A percentile compares a stretch with the other conserved stretches of the same genome.
These are phyloP conservation scores for Mucor racemosus DNA, from an alignment of 371 early-diverging fungal species.

Conservation along the genomic window DNA sequence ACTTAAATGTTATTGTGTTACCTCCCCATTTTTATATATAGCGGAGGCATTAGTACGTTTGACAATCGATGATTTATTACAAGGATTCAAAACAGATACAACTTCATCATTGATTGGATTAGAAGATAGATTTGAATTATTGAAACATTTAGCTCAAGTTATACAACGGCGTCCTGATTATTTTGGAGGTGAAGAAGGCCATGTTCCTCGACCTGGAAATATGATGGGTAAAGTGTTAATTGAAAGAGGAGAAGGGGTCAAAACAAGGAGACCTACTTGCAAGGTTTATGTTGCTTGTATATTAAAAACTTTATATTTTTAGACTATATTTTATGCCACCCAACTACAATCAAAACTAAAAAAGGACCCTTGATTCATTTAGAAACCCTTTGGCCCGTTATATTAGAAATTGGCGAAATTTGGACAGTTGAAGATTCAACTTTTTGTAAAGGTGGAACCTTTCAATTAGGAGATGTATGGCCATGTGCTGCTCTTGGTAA, in stretches of 20 bases:
- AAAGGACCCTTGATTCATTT: slow-evolving; percentile 62
- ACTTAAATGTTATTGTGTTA: neutral
- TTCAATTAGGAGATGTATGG: slow-evolving; percentile 87
- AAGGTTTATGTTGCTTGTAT: neutral
- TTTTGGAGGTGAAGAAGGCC: slow-evolving; percentile 42
- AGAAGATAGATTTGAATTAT: slow-evolving; percentile 73
- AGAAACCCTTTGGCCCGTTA: slow-evolving; percentile 80
- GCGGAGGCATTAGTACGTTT: slow-evolving; percentile 59
- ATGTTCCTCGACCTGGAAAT: slow-evolving; percentile 80
- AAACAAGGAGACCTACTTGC: neutral
- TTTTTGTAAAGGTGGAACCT: slow-evolving; percentile 47
- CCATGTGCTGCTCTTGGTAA: slow-evolving; percentile 55
- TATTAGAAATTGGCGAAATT: slow-evolving; percentile 60
- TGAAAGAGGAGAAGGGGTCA: neutral
- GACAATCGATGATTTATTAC: slow-evolving; percentile 54
- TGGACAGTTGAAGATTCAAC: slow-evolving; percentile 55
- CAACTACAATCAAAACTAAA: slow-evolving; percentile 49
- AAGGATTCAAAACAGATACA: slow-evolving; percentile 75
- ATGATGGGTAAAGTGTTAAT: slow-evolving; percentile 66
- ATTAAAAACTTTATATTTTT: slow-evolving; percentile 3
- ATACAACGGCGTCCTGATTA: slow-evolving; percentile 44
- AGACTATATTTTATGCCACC: slow-evolving; percentile 50
- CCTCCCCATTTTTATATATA: neutral
- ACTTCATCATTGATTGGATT: slow-evolving; percentile 77
- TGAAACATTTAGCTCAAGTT: slow-evolving; percentile 67